Evolutionary conservation across 805 yeast genomes (phyloP), one percentile per base, ranked within the genome.

Genomic region (Candida oleophila): DNA sequence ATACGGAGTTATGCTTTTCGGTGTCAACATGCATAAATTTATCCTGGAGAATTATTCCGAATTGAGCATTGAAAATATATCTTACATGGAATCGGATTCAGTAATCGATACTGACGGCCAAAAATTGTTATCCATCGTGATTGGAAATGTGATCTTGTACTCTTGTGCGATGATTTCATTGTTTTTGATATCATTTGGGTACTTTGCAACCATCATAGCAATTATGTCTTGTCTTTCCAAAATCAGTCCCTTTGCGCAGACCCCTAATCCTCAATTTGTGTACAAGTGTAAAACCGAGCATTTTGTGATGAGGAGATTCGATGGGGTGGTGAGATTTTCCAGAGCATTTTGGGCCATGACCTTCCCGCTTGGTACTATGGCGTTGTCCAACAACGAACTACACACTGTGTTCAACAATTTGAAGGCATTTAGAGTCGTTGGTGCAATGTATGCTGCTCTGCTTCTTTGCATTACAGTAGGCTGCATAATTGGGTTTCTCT

Each of bases 311-410:
- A 28, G 41, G 3, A 18, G 35, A 16, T 51, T 51, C 28, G 44
- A 12, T 15, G 63, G 64, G 2, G 44, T 52, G 1, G 44, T 62
- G 16, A 49, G 45, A 19, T 57, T 50, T 37, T 53, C 58, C 46
- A 52, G 53, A 25, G 56, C 57, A 1, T 62, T 56, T 35, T 87
- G 96, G 96, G 82, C 90, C 15, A 78, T 87, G 72, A 87, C 96
- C 52, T 90, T 90, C 83, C 97, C 96, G 3, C 57, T 89, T 55
- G 97, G 96, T 2, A 61, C 95, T 0, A 82, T 87, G 84, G 72
- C 85, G 0, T 61, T 85, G 12, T 80, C 89, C 2, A 75, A 80
- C 48, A 62, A 71, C 8, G 77, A 80, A 54, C 58, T 89, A 16
- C 83, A 71, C 37, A 55, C 50, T 3, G 59, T 76, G 2, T 78